phyloP scores from a whole-genome alignment of 2,329 filamentous ascomycete genomes.

The Sclerotinia minor region DNA sequence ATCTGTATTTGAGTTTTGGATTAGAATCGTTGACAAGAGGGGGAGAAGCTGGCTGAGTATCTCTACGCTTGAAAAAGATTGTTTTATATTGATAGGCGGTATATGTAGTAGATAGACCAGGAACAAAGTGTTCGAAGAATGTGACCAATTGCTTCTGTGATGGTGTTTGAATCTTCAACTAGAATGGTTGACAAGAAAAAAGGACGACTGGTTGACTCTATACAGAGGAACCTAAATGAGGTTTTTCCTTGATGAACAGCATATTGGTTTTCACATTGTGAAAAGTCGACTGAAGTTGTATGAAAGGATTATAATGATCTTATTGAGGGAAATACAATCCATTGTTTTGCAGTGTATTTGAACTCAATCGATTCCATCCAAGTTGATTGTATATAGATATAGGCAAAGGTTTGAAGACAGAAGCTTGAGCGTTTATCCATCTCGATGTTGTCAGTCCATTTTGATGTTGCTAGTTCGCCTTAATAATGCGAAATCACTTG shows the following conservation, averaged over 20 bases:
- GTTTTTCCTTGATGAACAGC: background rate
- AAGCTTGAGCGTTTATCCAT: conserved; percentile 11
- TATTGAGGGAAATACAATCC: background rate
- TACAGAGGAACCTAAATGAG: background rate
- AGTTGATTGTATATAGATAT: background rate
- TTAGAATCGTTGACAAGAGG: too few species aligned
- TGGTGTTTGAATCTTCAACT: conserved; percentile 23
- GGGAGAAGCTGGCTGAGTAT: too few species aligned
- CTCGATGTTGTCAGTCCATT: conserved; percentile 15
- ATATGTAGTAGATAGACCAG: conserved; percentile 23
- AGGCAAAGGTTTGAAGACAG: background rate
- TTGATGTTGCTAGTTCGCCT: too few species aligned
- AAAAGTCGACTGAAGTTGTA: background rate
- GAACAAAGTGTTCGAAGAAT: conserved; percentile 15
- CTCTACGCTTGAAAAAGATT: too few species aligned
- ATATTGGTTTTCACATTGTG: background rate
- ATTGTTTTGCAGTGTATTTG: background rate
- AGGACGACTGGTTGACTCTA: background rate
- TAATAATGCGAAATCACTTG: too few species aligned
- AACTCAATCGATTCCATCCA: background rate
- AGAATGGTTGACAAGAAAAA: conserved; percentile 25
- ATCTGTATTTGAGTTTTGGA: too few species aligned
- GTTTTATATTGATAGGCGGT: background rate
- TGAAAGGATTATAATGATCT: background rate
- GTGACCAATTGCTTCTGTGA: conserved; percentile 25